These are phyloP conservation scores for Akanthomyces muscarius DNA, from an alignment of 2,329 filamentous ascomycete genomes.

Conservation along the genomic window DNA sequence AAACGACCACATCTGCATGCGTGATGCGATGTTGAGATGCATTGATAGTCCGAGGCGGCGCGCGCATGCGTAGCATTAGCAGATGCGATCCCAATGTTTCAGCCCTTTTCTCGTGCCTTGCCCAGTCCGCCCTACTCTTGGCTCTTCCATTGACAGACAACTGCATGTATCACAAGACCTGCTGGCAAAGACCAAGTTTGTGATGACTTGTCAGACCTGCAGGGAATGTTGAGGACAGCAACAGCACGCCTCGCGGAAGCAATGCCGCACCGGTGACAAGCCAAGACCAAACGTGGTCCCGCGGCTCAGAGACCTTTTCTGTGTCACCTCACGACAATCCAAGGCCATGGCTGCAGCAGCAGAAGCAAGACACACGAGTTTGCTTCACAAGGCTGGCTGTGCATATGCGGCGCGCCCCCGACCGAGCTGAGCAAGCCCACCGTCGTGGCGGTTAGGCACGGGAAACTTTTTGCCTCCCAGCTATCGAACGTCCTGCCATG, in stretches of 20 bases:
- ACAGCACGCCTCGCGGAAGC: neutral
- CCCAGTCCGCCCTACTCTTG: neutral
- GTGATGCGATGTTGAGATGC: neutral
- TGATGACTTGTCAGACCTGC: neutral
- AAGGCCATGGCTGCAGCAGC: neutral
- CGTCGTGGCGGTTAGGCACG: neutral
- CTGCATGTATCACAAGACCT: neutral
- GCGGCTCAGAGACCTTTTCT: neutral
- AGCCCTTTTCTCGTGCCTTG: neutral
- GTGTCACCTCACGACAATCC: neutral
- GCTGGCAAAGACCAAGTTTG: neutral
- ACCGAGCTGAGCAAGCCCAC: no score
- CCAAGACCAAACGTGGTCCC: neutral
- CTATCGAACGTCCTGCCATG: no score
- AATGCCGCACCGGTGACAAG: neutral
- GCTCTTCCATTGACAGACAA: neutral
- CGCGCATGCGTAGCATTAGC: neutral
- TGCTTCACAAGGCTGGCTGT: constrained; percentile 1
- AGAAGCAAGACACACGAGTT: neutral
- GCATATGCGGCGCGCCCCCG: constrained; percentile 1
- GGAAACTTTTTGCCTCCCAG: no score
- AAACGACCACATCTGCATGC: neutral
- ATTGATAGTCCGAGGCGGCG: neutral
- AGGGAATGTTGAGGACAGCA: neutral
- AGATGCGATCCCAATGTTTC: neutral